Percentiles rank a stretch among this genome's conserved stretches.
Evolutionary conservation across 192 early-diverging fungal genomes (phyloP).

Genomic region (Backusella psychrophila): DNA sequence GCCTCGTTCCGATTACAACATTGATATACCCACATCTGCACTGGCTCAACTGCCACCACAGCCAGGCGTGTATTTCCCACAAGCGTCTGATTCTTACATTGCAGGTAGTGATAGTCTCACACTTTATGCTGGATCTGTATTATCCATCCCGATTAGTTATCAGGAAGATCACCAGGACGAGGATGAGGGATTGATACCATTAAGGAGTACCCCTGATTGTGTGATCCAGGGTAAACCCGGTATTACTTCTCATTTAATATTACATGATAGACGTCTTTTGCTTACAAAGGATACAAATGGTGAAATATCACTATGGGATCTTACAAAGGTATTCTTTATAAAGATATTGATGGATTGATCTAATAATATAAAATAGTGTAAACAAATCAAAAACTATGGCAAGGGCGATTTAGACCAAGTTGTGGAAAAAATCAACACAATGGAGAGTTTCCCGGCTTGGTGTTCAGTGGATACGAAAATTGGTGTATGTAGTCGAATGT

Average conservation of each 20-base stretch:
- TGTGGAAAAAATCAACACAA: slow-evolving; percentile 51
- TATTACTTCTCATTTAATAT: slow-evolving; percentile 58
- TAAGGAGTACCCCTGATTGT: slow-evolving; percentile 37
- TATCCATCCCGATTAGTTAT: slow-evolving; percentile 36
- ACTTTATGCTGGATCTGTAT: slow-evolving; percentile 35
- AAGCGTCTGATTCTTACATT: slow-evolving; percentile 39
- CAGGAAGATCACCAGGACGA: slow-evolving; percentile 30
- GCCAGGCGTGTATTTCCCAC: slow-evolving; percentile 41
- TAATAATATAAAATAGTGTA: slow-evolving; percentile 38
- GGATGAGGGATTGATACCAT: slow-evolving; percentile 15
- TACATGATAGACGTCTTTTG: slow-evolving; percentile 85
- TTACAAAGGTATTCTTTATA: slow-evolving; percentile 37
- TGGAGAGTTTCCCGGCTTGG: slow-evolving; percentile 86
- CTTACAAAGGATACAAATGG: slow-evolving; percentile 81
- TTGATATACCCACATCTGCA: not conserved
- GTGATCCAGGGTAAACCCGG: slow-evolving; percentile 57
- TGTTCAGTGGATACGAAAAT: slow-evolving; percentile 89
- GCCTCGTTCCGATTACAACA: not conserved
- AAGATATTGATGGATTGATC: not conserved
- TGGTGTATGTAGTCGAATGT: slow-evolving; percentile 53
- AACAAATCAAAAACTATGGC: slow-evolving; percentile 54
- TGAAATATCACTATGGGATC: slow-evolving; percentile 87
- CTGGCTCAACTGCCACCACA: not conserved
- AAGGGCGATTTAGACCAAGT: slow-evolving; percentile 54
- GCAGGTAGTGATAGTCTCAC: slow-evolving; percentile 25